Evolutionary conservation across 1,284 basidiomycete genomes (phyloP), one percentile per base, ranked within the genome.

Genomic region (Ceratobasidium sp.): DNA sequence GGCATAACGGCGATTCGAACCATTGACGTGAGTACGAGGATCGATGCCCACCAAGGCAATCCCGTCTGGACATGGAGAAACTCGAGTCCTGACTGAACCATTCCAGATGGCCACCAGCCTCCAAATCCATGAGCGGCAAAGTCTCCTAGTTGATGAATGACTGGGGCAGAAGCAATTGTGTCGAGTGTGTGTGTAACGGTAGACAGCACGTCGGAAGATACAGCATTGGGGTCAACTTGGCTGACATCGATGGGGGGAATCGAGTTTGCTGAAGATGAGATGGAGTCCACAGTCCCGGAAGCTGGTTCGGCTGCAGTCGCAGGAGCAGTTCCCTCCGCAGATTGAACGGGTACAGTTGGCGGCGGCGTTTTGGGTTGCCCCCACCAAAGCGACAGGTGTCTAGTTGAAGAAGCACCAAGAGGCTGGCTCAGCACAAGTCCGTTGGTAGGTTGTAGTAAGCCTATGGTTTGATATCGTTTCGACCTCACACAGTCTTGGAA

Each of bases 21-120:
- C 73, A 87, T 77, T 12, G 92, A 74, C 22, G 91, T 89, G 53
- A 90, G 86, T 5, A 83, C 80, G 35, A 93, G 80, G 78, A 98
- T 94, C 34, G 88, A 90, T 78, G 86, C 88, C 83, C 93, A 93
- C 93, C 93, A 95, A 1, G 93, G 91, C 69, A 95, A 77, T 34
- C 88, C 90, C 0, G 89, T 89, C 47, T 83, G 79, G 67, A 91
- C 87, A 73, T 94, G 88, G 55, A 94, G 78, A 45, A 87, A 76
- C 75, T 96, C 93, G 70, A 95, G 82, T 8, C 82, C 75, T 74
- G 83, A 82, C 42, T 80, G 80, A 82, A 86, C 85, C 86, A 92
- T 74, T 7, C 90, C 89, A 0, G 86, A 82, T 5, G 88, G 85
- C 69, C 82, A 82, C 78, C 83, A 87, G 65, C 84, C 80, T 20